Conservation (phyloP, 257 asterid genomes). For the Jacaranda mimosifolia region DNA sequence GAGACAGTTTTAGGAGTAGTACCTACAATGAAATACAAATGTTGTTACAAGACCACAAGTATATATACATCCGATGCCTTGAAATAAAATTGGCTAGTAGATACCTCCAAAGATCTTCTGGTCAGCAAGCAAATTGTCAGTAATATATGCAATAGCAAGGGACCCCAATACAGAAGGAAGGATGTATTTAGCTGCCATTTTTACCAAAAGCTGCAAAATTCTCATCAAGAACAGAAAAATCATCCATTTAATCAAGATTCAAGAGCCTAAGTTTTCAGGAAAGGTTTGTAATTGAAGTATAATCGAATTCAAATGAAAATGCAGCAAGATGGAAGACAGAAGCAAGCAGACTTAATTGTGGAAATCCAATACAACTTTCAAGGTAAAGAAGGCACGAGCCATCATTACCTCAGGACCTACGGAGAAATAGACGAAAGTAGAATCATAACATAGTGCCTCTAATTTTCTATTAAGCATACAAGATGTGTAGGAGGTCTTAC, state of each 20-base stretch:
- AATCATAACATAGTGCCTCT: background rate
- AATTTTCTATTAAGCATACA: background rate
- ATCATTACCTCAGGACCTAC: background rate
- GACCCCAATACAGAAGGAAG: conserved; percentile 35
- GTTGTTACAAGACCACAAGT: background rate
- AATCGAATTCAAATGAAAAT: background rate
- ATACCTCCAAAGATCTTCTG: conserved; percentile 53
- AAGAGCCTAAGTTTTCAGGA: background rate
- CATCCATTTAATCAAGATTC: background rate
- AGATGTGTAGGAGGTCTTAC: background rate
- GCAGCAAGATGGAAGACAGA: background rate
- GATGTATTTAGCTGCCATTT: conserved; percentile 47
- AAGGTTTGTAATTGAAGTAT: background rate
- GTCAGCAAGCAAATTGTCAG: conserved; percentile 44
- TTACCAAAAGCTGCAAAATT: conserved; percentile 29
- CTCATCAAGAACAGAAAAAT: conserved; percentile 21
- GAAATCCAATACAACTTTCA: background rate
- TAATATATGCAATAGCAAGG: conserved; percentile 36
- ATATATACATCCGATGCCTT: background rate
- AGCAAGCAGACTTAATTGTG: background rate
- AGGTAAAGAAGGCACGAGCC: background rate
- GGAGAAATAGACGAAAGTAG: background rate
- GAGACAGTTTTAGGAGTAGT: conserved; percentile 73
- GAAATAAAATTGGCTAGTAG: background rate
- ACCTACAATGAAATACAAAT: conserved; percentile 51